A percentile compares a stretch with the other conserved stretches of the same genome.
These are phyloP conservation scores for Babesia divergens DNA, from an alignment of 169 alveolate species.

Conservation along the genomic window DNA sequence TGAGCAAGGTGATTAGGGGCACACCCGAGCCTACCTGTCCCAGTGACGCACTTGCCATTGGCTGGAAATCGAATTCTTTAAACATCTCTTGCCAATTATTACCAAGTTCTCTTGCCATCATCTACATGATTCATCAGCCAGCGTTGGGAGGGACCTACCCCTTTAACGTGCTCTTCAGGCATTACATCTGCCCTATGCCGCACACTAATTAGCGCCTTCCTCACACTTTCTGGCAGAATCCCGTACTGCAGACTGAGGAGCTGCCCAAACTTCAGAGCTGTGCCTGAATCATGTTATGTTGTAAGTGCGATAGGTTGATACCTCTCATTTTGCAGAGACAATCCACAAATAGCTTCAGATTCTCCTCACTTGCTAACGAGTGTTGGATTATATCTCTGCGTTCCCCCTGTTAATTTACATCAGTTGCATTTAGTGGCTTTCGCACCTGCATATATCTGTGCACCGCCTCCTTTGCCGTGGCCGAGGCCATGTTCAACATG, in stretches of 20 bases:
- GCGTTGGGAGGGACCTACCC: constrained; percentile 1
- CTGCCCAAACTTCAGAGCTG: constrained; percentile 64
- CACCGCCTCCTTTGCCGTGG: constrained; percentile 50
- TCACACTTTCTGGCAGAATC: constrained; percentile 82
- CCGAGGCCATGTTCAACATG: constrained; percentile 41
- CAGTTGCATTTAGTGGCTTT: background rate
- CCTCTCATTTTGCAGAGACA: constrained; percentile 68
- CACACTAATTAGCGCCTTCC: constrained; percentile 84
- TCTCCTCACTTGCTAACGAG: constrained; percentile 45
- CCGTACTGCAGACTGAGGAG: constrained; percentile 82
- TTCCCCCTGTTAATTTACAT: constrained; percentile 40
- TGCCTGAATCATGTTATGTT: constrained; percentile 4
- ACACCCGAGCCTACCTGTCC: constrained; percentile 58
- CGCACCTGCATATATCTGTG: constrained; percentile 51
- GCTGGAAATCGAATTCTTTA: constrained; percentile 64
- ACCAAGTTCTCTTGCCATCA: constrained; percentile 82
- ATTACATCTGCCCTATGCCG: constrained; percentile 89
- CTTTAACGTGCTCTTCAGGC: constrained; percentile 80
- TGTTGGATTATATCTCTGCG: constrained; percentile 1
- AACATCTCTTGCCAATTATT: constrained; percentile 80
- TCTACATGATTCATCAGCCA: constrained; percentile 14
- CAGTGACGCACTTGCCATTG: constrained; percentile 83
- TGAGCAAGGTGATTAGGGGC: background rate
- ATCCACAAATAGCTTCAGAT: constrained; percentile 44
- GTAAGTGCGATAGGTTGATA: too few species aligned